A percentile compares a stretch with the other conserved stretches of the same genome.
These are phyloP conservation scores for Obba rivulosa DNA, from an alignment of 768 basidiomycete species.

Conservation along the genomic window DNA sequence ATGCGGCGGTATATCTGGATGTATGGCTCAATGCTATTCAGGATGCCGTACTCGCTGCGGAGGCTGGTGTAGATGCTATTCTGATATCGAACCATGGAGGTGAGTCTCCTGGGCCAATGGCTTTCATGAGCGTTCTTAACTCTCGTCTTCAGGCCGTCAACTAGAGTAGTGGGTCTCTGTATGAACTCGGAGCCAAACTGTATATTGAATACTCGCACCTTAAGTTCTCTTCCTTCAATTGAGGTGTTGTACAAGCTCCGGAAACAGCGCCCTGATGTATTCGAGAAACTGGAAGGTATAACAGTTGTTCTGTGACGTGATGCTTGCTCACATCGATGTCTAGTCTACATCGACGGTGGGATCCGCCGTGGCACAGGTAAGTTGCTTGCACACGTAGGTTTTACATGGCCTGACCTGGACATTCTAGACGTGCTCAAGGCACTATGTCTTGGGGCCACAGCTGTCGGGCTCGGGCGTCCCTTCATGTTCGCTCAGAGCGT, in stretches of 20 bases:
- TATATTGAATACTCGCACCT: conserved; percentile 4
- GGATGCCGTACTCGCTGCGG: conserved; percentile 82
- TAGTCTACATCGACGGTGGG: conserved; percentile 88
- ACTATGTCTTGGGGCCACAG: conserved; percentile 80
- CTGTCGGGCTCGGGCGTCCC: conserved; percentile 80
- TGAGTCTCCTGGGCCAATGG: conserved; percentile 18
- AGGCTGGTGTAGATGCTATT: conserved; percentile 84
- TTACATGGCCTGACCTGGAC: neutral
- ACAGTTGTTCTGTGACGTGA: conserved; percentile 3
- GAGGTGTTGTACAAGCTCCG: conserved; percentile 75
- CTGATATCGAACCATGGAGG: conserved; percentile 91
- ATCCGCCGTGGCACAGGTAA: conserved; percentile 72
- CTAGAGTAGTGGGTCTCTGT: conserved; percentile 64
- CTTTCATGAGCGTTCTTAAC: conserved; percentile 3
- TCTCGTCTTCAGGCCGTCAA: conserved; percentile 52
- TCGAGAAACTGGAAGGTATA: conserved; percentile 63
- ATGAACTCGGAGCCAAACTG: conserved; percentile 4
- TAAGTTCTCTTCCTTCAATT: conserved; percentile 69
- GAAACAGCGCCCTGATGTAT: conserved; percentile 68
- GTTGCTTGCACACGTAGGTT: neutral
- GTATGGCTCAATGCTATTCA: conserved; percentile 34
- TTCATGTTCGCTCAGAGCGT: conserved; percentile 87
- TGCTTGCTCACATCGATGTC: conserved; percentile 1
- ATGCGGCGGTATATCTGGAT: conserved; percentile 1
- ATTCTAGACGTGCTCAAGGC: conserved; percentile 81